A percentile compares a stretch with the other conserved stretches of the same genome.
Evolutionary conservation across 352 stramenopile species (phyloP).

Genomic region (Globisporangium nodosum): DNA sequence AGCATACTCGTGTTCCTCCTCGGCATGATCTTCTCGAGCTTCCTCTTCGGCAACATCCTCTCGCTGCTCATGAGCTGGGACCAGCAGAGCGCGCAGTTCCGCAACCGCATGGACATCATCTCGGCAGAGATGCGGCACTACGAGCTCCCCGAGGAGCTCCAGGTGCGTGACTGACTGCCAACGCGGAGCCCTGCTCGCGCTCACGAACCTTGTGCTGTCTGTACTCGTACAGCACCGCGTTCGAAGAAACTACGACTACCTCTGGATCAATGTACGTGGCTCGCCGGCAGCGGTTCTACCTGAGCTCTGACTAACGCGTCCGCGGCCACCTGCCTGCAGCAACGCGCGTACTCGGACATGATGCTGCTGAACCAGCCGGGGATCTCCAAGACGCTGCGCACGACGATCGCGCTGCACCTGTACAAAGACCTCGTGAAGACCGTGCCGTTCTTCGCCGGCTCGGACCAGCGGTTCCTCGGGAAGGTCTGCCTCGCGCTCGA

Average conservation of each 20-base stretch:
- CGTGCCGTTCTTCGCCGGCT: conserved; percentile 75
- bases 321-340: conserved; percentile 16
- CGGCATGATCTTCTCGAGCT: conserved; percentile 56
- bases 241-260: conserved; percentile 77
- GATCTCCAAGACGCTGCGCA: conserved; percentile 73
- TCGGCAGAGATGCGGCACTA: conserved; percentile 79
- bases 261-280: conserved; percentile 73
- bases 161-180: conserved; percentile 12
- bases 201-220: not conserved
- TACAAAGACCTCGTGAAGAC: conserved; percentile 81
- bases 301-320: not conserved
- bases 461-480: conserved; percentile 65
- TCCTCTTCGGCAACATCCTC: conserved; percentile 80
- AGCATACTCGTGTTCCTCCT: conserved; percentile 70
- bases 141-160: conserved; percentile 63
- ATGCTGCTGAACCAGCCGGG: conserved; percentile 73
- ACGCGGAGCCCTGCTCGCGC: not conserved
- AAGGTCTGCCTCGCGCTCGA: conserved; percentile 74
- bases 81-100: conserved; percentile 70
- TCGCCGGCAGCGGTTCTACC: not conserved
- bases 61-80: conserved; percentile 78
- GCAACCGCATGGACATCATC: conserved; percentile 86
- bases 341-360: conserved; percentile 85
- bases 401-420: conserved; percentile 70
- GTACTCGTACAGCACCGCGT: conserved; percentile 41